phyloP scores from a whole-genome alignment of 75 land plant species.

The Ceratopteris richardii region DNA sequence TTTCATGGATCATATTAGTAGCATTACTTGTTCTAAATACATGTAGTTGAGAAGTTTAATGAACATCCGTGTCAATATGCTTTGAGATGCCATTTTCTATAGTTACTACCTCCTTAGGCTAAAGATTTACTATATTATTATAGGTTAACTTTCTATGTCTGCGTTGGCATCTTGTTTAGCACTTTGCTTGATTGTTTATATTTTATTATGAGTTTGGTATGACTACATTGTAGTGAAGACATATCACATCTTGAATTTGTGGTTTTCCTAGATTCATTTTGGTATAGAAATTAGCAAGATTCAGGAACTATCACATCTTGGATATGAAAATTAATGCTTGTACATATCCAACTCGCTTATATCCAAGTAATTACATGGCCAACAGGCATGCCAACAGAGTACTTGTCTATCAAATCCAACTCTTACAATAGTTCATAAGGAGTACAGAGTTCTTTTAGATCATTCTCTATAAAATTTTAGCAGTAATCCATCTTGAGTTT shows the following conservation, averaged over 20 bases:
- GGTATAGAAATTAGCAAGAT: too few relatives aligned
- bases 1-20: too few relatives aligned
- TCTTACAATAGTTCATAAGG: conserved; percentile 56
- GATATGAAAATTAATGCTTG: conserved; percentile 31
- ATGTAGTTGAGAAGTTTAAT: too few relatives aligned
- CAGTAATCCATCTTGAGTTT: conserved; percentile 93
- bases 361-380: conserved; percentile 46
- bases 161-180: too few relatives aligned
- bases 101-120: neutral
- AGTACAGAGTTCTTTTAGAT: conserved; percentile 51
- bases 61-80: too few relatives aligned
- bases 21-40: too few relatives aligned
- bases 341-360: conserved; percentile 78
- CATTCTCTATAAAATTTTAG: conserved; percentile 39
- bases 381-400: conserved; percentile 53
- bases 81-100: neutral
- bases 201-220: too few relatives aligned
- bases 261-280: too few relatives aligned
- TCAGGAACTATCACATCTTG: too few relatives aligned
- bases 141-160: neutral
- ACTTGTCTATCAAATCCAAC: conserved; percentile 84
- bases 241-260: too few relatives aligned
- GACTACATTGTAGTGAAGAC: too few relatives aligned
- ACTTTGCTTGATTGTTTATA: too few relatives aligned
- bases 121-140: neutral